Evolutionary conservation across 1,284 basidiomycete species (phyloP).

Genomic region (Bondarzewia mesenterica): DNA sequence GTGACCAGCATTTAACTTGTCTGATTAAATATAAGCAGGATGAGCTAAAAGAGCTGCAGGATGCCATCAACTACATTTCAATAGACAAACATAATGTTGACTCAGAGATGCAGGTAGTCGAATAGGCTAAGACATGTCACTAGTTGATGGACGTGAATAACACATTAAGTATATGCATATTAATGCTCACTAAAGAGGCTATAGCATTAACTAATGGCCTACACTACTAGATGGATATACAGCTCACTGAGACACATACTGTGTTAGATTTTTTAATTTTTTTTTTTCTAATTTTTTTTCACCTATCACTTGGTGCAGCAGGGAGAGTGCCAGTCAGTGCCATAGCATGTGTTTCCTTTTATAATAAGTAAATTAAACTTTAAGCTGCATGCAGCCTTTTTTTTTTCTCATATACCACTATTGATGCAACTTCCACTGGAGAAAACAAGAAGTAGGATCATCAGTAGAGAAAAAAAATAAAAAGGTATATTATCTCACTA

Average conservation of each 20-base stretch:
- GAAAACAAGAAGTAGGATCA: too few species aligned
- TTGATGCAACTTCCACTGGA: too few species aligned
- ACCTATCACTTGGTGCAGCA: too few species aligned
- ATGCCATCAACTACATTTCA: slow-evolving; percentile 48
- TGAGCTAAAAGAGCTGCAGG: slow-evolving; percentile 58
- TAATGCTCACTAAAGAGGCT: slow-evolving; percentile 72
- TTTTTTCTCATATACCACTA: too few species aligned
- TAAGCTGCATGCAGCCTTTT: too few species aligned
- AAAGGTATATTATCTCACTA: too few species aligned
- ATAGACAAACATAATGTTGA: slow-evolving; percentile 62
- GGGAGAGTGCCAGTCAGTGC: too few species aligned
- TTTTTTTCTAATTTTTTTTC: too few species aligned
- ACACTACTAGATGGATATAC: slow-evolving; percentile 16
- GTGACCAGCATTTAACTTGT: slow-evolving; percentile 1
- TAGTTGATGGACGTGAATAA: slow-evolving; percentile 75
- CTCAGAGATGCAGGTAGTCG: slow-evolving; percentile 58
- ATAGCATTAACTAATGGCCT: slow-evolving; percentile 33
- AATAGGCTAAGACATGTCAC: slow-evolving; percentile 62
- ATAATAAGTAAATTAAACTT: too few species aligned
- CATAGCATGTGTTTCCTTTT: too few species aligned
- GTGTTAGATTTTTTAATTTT: too few species aligned
- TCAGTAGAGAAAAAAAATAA: too few species aligned
- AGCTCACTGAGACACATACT: slow-evolving; percentile 38
- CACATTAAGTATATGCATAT: slow-evolving; percentile 59
- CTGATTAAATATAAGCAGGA: slow-evolving; percentile 43